Evolutionary conservation across 2,329 filamentous ascomycete genomes (phyloP).

Genomic region (Aspergillus awamori): DNA sequence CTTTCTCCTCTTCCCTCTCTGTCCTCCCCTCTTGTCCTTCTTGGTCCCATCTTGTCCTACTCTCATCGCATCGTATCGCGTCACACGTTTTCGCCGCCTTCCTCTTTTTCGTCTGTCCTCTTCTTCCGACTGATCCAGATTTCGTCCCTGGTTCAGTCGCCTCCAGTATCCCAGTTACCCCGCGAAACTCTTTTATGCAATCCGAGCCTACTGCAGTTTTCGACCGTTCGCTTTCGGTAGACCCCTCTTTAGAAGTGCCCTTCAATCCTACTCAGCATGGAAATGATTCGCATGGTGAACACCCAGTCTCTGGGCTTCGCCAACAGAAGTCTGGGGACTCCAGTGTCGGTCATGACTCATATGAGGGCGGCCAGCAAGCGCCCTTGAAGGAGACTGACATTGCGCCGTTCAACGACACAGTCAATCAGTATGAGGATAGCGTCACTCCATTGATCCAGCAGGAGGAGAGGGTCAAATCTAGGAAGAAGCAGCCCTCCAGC

Average conservation of each 20-base stretch:
- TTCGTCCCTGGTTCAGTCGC: constrained; percentile 58
- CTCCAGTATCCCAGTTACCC: constrained; percentile 33
- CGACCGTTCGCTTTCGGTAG: constrained; percentile 48
- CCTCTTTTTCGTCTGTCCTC: background rate
- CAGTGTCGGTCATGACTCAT: constrained; percentile 27
- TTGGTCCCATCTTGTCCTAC: constrained; percentile 10
- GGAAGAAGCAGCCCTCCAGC: constrained; percentile 51
- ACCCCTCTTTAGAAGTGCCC: constrained; percentile 40
- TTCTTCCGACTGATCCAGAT: constrained; percentile 54
- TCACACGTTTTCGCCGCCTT: constrained; percentile 11
- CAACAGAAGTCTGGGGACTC: constrained; percentile 43
- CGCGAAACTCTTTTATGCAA: constrained; percentile 64
- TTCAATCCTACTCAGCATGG: constrained; percentile 61
- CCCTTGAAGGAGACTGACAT: constrained; percentile 36
- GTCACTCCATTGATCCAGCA: constrained; percentile 40
- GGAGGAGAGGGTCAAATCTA: constrained; percentile 53
- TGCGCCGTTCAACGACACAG: constrained; percentile 49
- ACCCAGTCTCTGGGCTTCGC: constrained; percentile 48
- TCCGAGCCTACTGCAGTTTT: constrained; percentile 58
- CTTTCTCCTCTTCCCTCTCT: background rate
- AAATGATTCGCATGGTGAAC: constrained; percentile 51
- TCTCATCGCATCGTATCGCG: background rate
- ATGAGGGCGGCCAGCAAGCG: constrained; percentile 23
- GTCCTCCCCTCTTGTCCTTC: background rate
- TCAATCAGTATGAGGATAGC: constrained; percentile 59